These are phyloP conservation scores for Tulasnella calospora DNA, from an alignment of 768 basidiomycete genomes.

Conservation along the genomic window DNA sequence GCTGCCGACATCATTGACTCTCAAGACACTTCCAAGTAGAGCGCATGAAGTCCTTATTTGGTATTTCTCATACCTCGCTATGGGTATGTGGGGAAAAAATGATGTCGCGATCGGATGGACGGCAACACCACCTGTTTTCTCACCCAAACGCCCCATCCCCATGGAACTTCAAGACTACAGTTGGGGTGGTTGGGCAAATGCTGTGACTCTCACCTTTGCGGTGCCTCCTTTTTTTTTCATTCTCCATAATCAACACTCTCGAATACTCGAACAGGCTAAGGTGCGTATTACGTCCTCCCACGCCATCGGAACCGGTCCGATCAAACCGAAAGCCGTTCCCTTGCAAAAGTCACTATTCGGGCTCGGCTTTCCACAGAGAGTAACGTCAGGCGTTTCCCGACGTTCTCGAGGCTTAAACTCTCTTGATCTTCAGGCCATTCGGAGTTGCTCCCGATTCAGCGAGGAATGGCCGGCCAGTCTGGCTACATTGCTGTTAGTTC, in stretches of 20 bases:
- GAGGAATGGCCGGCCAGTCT: neutral
- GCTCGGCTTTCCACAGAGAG: neutral
- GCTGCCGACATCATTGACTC: neutral
- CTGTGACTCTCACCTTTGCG: neutral
- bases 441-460: neutral
- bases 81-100: neutral
- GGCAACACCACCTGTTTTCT: conserved; percentile 5
- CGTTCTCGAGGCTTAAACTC: neutral
- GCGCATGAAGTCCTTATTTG: neutral
- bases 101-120: neutral
- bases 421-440: conserved; percentile 8
- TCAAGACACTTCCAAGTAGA: neutral
- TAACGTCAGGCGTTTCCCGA: neutral
- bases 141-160: neutral
- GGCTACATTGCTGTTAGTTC: neutral
- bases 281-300: neutral
- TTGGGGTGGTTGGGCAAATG: neutral
- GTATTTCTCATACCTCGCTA: neutral
- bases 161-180: conserved; percentile 6
- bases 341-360: neutral
- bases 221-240: neutral
- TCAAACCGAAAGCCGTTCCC: neutral
- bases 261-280: neutral
- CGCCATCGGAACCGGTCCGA: conserved; percentile 6
- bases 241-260: neutral